These are phyloP conservation scores for Nigrograna mackinnonii DNA, from an alignment of 2,329 filamentous ascomycete genomes.

Conservation along the genomic window DNA sequence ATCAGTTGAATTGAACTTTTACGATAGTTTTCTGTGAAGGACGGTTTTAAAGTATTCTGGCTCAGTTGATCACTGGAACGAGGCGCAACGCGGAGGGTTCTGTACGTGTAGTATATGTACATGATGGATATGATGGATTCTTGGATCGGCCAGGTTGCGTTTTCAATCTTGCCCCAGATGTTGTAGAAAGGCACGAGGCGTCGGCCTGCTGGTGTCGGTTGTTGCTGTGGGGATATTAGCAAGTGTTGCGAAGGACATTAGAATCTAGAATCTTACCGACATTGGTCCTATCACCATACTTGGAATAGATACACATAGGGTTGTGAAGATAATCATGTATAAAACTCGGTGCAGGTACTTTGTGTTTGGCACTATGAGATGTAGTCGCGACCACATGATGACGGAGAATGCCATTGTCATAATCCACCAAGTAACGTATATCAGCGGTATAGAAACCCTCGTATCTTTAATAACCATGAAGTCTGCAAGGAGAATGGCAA, in stretches of 20 bases:
- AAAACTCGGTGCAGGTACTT: constrained; percentile 48
- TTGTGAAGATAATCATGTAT: constrained; percentile 57
- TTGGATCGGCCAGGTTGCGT: constrained; percentile 40
- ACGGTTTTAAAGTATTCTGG: constrained; percentile 2
- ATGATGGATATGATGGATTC: constrained; percentile 36
- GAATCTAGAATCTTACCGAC: constrained; percentile 44
- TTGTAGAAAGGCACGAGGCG: too few species aligned
- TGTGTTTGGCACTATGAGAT: constrained; percentile 53
- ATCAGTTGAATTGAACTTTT: too few species aligned
- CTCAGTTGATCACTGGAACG: constrained; percentile 1
- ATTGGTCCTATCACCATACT: constrained; percentile 55
- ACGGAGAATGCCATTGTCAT: constrained; percentile 63
- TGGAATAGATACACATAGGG: constrained; percentile 54
- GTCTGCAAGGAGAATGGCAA: constrained; percentile 46
- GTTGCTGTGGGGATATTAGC: too few species aligned
- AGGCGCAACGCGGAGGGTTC: constrained; percentile 39
- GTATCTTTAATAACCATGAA: constrained; percentile 45
- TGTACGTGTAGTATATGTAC: constrained; percentile 55
- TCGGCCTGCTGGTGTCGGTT: too few species aligned
- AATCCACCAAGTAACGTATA: constrained; percentile 57
- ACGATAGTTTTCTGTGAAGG: too few species aligned
- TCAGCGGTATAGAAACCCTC: constrained; percentile 41
- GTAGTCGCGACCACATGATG: constrained; percentile 63
- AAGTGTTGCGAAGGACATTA: too few species aligned
- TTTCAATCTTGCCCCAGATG: constrained; percentile 37